These are phyloP conservation scores for Picochlorum sp. DNA, from an alignment of 139 green algal species.

Conservation along the genomic window DNA sequence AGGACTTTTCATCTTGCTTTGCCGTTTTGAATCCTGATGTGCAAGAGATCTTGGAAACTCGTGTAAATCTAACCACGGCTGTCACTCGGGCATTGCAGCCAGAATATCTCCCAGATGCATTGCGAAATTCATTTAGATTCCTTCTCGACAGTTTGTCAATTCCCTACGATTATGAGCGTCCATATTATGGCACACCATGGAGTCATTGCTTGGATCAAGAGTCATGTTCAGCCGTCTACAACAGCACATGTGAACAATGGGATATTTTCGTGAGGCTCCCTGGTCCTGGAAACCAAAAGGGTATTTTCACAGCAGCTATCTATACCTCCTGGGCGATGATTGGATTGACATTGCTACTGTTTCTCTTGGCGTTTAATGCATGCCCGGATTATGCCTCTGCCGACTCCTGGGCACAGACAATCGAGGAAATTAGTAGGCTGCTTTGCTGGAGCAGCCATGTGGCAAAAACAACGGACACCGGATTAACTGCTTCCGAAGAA, in stretches of 20 bases:
- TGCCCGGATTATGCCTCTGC: constrained; percentile 12
- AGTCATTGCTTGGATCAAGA: background rate
- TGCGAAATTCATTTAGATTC: no score
- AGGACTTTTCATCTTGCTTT: background rate
- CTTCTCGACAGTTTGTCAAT: background rate
- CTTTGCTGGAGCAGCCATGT: background rate
- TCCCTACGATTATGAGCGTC: background rate
- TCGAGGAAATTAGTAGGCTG: background rate
- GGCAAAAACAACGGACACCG: background rate
- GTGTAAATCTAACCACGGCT: background rate
- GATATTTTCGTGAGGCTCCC: background rate
- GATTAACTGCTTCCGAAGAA: constrained; percentile 1
- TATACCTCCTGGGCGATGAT: constrained; percentile 9
- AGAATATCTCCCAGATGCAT: background rate
- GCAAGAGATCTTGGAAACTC: background rate
- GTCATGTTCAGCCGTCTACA: background rate
- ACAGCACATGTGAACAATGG: background rate
- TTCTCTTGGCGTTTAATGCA: constrained; percentile 12
- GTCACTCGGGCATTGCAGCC: background rate
- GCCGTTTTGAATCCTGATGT: background rate
- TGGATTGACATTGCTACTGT: background rate
- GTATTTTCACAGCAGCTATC: background rate
- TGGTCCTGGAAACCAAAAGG: background rate
- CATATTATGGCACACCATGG: background rate
- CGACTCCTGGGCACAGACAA: constrained; percentile 3